A percentile compares a stretch with the other conserved stretches of the same genome.
phyloP scores from a whole-genome alignment of 2,329 filamentous ascomycete genomes.

The Microcyclospora tardicrescens region DNA sequence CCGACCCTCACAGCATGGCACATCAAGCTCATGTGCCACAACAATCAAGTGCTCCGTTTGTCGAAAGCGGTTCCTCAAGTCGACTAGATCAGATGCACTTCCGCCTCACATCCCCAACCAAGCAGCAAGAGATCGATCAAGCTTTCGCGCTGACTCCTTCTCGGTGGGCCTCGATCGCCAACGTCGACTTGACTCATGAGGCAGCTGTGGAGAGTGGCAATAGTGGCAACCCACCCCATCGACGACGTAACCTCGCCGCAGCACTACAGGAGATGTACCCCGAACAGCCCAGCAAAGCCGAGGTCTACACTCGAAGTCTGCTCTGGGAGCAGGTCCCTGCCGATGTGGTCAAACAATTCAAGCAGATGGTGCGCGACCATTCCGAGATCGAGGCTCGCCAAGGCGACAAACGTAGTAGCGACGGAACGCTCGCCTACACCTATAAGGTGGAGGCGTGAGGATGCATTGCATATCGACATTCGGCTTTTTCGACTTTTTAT shows the following conservation, averaged over 20 bases:
- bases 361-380: constrained; percentile 68
- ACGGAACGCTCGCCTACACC: neutral
- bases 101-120: constrained; percentile 46
- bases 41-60: constrained; percentile 9
- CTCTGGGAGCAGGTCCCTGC: constrained; percentile 89
- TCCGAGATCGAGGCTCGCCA: constrained; percentile 18
- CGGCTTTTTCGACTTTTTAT: too few species aligned
- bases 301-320: constrained; percentile 84
- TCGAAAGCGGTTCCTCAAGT: constrained; percentile 5
- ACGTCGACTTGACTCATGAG: constrained; percentile 41
- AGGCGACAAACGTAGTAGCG: constrained; percentile 6
- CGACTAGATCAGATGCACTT: constrained; percentile 30
- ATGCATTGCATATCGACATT: neutral
- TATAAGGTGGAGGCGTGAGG: constrained; percentile 8
- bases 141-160: constrained; percentile 73
- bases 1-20: constrained; percentile 2
- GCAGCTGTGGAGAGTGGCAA: constrained; percentile 4
- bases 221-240: constrained; percentile 25
- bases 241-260: constrained; percentile 64
- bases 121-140: constrained; percentile 78
- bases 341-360: constrained; percentile 86
- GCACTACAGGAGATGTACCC: constrained; percentile 67
- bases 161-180: constrained; percentile 78
- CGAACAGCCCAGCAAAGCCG: constrained; percentile 49
- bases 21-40: constrained; percentile 11